Evolutionary conservation across 2,329 filamentous ascomycete species (phyloP).

Genomic region (Colletotrichum sansevieriae): DNA sequence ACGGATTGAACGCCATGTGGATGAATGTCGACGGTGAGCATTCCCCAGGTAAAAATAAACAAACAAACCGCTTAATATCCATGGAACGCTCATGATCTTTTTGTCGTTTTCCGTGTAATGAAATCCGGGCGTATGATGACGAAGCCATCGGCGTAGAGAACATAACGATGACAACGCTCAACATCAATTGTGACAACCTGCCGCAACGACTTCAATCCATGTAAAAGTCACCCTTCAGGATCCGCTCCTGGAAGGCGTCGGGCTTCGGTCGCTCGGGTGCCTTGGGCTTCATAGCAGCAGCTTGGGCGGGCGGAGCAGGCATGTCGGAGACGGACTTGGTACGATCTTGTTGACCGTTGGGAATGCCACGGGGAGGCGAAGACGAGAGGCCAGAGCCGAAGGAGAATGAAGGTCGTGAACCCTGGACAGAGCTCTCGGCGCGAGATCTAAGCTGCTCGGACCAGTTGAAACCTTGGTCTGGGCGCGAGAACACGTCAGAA

Average conservation of each 20-base stretch:
- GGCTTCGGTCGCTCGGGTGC: conserved; percentile 74
- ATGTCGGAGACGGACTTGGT: conserved; percentile 78
- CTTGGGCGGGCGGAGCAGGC: conserved; percentile 67
- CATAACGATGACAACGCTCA: conserved; percentile 8
- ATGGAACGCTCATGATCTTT: conserved; percentile 34
- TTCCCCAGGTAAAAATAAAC: conserved; percentile 16
- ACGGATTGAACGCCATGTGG: conserved; percentile 36
- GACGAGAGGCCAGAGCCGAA: conserved; percentile 61
- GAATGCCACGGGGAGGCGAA: conserved; percentile 58
- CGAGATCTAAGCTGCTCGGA: conserved; percentile 94
- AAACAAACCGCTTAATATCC: conserved; percentile 22
- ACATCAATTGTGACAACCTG: conserved; percentile 5
- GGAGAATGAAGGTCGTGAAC: conserved; percentile 69
- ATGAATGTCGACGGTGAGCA: conserved; percentile 11
- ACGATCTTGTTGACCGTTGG: conserved; percentile 67
- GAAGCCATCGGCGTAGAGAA: not conserved
- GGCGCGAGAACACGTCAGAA: conserved; percentile 75
- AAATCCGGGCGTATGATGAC: not conserved
- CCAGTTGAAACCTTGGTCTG: conserved; percentile 96
- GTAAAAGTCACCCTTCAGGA: conserved; percentile 97
- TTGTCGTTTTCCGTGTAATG: conserved; percentile 23
- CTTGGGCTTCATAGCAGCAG: conserved; percentile 60
- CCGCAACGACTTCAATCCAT: conserved; percentile 79
- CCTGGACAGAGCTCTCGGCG: conserved; percentile 82
- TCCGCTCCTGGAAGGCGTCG: conserved; percentile 96